These are phyloP conservation scores for Avena insularis DNA, from an alignment of 176 grass and related monocot genomes.

Conservation along the genomic window DNA sequence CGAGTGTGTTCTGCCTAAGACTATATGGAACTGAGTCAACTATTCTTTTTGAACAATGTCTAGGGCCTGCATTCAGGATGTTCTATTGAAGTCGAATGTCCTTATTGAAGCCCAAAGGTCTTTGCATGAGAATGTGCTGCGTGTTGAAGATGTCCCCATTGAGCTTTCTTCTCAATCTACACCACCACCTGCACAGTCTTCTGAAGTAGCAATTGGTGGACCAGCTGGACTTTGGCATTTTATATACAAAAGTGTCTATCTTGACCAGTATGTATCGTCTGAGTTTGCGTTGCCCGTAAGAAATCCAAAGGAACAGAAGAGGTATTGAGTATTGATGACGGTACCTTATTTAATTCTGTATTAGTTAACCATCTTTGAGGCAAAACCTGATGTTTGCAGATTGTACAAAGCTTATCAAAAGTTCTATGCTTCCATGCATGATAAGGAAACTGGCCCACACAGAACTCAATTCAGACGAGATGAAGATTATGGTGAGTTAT, in stretches of 20 bases:
- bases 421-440: slow-evolving; percentile 90
- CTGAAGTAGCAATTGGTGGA: slow-evolving; percentile 59
- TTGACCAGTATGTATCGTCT: slow-evolving; percentile 92
- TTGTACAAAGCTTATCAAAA: slow-evolving; percentile 94
- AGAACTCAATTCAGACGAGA: slow-evolving; percentile 97
- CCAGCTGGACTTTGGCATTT: slow-evolving; percentile 98
- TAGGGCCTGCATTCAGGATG: slow-evolving; percentile 79
- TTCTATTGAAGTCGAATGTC: slow-evolving; percentile 87
- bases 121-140: slow-evolving; percentile 66
- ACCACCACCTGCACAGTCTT: slow-evolving; percentile 27
- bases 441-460: slow-evolving; percentile 83
- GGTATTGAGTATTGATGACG: slow-evolving; percentile 47
- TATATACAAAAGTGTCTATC: slow-evolving; percentile 89
- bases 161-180: slow-evolving; percentile 48
- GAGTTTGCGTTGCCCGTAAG: slow-evolving; percentile 75
- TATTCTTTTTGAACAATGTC: slow-evolving; percentile 37
- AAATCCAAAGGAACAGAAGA: slow-evolving; percentile 81
- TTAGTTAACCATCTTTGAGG: slow-evolving; percentile 18
- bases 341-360: slow-evolving; percentile 16
- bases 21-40: slow-evolving; percentile 30
- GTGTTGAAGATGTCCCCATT: slow-evolving; percentile 74
- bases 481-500: slow-evolving; percentile 83
- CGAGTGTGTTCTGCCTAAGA: not conserved
- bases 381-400: slow-evolving; percentile 51
- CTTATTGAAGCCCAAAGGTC: slow-evolving; percentile 85